Evolutionary conservation across 2,329 filamentous ascomycete genomes (phyloP).

Genomic region (Arthrobotrys conoides): DNA sequence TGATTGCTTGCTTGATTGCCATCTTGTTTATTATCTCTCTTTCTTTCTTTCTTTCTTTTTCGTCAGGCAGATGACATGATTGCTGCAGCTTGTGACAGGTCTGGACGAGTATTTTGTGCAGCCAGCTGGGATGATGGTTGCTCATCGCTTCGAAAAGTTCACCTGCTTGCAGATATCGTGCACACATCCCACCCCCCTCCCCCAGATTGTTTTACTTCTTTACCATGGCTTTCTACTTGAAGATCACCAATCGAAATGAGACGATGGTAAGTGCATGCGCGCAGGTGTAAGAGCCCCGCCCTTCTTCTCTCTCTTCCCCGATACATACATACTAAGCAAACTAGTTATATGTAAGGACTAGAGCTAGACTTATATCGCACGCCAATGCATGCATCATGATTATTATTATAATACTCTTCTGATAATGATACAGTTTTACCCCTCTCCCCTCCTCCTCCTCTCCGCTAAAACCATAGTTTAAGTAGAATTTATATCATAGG

Average conservation of each 20-base stretch:
- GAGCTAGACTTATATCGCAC: conserved; percentile 15
- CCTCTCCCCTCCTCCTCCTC: conserved; percentile 9
- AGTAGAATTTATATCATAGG: conserved; percentile 42
- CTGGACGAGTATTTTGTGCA: conserved; percentile 38
- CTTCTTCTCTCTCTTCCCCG: neutral
- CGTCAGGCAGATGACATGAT: conserved; percentile 59
- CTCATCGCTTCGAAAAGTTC: conserved; percentile 26
- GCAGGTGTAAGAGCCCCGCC: conserved; percentile 2
- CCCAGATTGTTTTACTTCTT: conserved; percentile 37
- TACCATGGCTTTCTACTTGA: conserved; percentile 40
- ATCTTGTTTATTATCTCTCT: conserved; percentile 1
- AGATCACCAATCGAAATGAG: conserved; percentile 37
- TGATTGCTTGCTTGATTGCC: conserved; percentile 9
- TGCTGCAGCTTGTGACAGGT: conserved; percentile 44
- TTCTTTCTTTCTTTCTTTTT: conserved; percentile 29
- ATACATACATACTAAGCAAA: too few relatives aligned
- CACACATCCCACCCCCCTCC: conserved; percentile 7
- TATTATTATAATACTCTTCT: neutral
- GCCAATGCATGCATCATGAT: conserved; percentile 34
- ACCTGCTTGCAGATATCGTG: conserved; percentile 13
- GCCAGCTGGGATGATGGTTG: conserved; percentile 31
- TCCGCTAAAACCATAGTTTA: conserved; percentile 5
- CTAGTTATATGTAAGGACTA: neutral
- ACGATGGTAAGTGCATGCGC: too few relatives aligned
- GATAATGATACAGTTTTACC: conserved; percentile 34